Percentiles rank a stretch among this genome's conserved stretches.
Evolutionary conservation across 1,284 basidiomycete genomes (phyloP).

Genomic region (Neonothopanus nambi): DNA sequence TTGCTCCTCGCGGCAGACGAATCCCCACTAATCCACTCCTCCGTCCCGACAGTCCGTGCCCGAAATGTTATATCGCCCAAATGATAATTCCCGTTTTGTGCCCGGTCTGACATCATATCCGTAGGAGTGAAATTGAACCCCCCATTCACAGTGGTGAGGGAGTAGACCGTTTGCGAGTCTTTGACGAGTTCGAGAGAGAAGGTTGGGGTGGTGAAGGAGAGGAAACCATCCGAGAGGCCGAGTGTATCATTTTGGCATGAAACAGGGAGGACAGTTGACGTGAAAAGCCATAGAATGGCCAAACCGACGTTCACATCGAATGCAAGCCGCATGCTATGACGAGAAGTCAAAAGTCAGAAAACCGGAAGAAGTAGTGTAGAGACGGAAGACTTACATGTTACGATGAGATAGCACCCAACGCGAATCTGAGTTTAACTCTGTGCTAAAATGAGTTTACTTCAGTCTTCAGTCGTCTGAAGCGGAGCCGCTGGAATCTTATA

Average conservation of each 20-base stretch:
- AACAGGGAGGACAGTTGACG: background rate
- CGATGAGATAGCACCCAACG: background rate
- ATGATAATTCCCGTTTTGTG: conserved; percentile 53
- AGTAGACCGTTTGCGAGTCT: conserved; percentile 60
- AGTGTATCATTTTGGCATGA: conserved; percentile 28
- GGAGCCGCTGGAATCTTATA: background rate
- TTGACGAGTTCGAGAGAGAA: conserved; percentile 52
- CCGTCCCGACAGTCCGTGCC: conserved; percentile 45
- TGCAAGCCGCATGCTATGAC: conserved; percentile 17
- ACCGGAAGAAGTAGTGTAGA: background rate
- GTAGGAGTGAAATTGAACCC: conserved; percentile 54
- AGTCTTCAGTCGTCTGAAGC: no score
- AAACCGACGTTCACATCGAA: conserved; percentile 5
- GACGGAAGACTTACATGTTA: background rate
- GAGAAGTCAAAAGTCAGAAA: background rate
- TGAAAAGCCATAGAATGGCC: background rate
- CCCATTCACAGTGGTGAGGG: conserved; percentile 39
- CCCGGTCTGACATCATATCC: conserved; percentile 51
- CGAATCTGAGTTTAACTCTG: no score
- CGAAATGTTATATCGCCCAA: conserved; percentile 59
- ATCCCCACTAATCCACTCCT: conserved; percentile 49
- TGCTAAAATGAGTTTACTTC: no score
- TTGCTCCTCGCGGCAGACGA: conserved; percentile 43
- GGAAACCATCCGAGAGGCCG: conserved; percentile 49
- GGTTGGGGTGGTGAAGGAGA: conserved; percentile 43